Evolutionary conservation across 169 alveolate species (phyloP), one percentile per base, ranked within the genome.

Genomic region (Cryptosporidium sp.): DNA sequence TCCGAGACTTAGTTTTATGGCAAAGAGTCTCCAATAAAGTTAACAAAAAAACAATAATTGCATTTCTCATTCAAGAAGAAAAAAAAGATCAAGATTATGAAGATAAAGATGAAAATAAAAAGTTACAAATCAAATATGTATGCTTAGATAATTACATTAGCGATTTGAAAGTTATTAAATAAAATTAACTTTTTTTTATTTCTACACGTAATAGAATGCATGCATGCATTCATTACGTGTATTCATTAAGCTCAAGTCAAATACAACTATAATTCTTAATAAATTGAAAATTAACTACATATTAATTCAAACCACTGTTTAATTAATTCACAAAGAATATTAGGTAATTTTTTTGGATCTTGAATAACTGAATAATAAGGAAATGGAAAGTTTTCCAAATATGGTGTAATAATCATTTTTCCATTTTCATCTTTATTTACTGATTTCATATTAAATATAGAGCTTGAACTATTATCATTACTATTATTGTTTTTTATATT

Each of bases 361-460:
- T 96, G 96, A 12, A 98, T 97, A 42, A 98, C 97, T 61, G 97
- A 96, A 92, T 97, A 97, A 84, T 96, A 96, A 72, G 97, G 98
- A 73, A 97, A 97, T 21, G 99, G 99, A 95, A 98, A 97, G 91
- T 97, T 98, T 67, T 96, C 96, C 70, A 98, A 93, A 91, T 96
- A 98, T 35, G 97, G 96, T 84, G 95, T 97, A 26, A 97, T 93
- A 44, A 93, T 92, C 60, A 95, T 91, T 67, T 94, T 94, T 3
- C 98, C 98, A 80, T 95, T 95, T 68, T 93, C 94, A 71, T 93
- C 95, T 14, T 91, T 84, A 72, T 84, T 85, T 9, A 94, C 94
- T 75, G 95, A 95, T 68, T 95, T 94, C 87, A 94, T 93, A 48
- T 94, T 93, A 91, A 95, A 93, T 69, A 96, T 93, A 70, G 96